phyloP scores from a whole-genome alignment of 2,329 filamentous ascomycete genomes.

The Rutstroemia sp. region DNA sequence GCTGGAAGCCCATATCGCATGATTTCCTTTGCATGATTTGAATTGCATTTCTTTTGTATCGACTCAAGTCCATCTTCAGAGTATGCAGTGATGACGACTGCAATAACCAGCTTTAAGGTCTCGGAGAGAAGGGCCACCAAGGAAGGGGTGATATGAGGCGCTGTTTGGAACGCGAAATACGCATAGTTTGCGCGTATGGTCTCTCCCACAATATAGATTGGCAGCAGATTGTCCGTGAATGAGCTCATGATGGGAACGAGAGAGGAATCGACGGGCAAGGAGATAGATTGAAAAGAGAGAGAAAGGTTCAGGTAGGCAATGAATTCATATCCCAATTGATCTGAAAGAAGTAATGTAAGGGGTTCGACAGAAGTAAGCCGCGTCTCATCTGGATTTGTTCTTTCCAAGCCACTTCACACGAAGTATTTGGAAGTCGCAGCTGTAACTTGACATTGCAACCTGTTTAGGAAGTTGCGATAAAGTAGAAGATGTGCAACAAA shows the following conservation, averaged over 20 bases:
- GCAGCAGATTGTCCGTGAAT: constrained; percentile 4
- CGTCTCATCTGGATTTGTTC: background rate
- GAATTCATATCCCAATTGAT: too few relatives aligned
- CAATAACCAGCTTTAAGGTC: constrained; percentile 15
- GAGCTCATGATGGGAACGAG: background rate
- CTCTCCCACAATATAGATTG: constrained; percentile 11
- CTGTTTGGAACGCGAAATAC: constrained; percentile 18
- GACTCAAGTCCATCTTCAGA: constrained; percentile 6
- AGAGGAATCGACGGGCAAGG: background rate
- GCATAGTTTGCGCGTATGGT: constrained; percentile 21
- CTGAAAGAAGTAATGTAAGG: background rate
- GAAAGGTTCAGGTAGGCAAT: background rate
- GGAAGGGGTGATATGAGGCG: constrained; percentile 16
- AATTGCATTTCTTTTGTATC: background rate
- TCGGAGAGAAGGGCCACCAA: constrained; percentile 17
- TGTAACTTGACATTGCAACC: too few relatives aligned
- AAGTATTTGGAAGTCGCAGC: too few relatives aligned
- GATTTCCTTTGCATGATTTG: constrained; percentile 9
- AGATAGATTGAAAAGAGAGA: background rate
- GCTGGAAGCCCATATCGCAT: constrained; percentile 18
- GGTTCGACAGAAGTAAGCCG: background rate
- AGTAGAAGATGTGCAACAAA: too few relatives aligned
- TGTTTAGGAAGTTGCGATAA: too few relatives aligned
- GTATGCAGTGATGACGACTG: constrained; percentile 11
- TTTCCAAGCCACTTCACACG: background rate